Evolutionary conservation across 1,284 basidiomycete genomes (phyloP), one percentile per base, ranked within the genome.

Genomic region (Stygiomarasmius scandens): DNA sequence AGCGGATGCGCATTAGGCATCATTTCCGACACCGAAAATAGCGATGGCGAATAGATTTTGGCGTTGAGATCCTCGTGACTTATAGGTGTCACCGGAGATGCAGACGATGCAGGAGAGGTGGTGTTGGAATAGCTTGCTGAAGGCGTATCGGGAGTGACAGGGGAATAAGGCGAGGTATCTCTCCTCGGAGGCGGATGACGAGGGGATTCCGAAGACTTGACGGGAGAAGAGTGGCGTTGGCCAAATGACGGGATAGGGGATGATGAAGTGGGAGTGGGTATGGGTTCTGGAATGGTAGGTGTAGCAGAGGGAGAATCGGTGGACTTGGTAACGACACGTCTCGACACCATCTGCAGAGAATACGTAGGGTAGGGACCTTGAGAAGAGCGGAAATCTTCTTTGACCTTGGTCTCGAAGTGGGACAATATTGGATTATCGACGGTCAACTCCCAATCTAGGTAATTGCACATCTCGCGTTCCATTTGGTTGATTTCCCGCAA

Each of bases 401-500:
- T 77, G 0, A 93, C 82, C 69, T 80, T 81, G 0, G 65, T 67
- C 64, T 90, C 84, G 67, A 93, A 93, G 46, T 81, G 84, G 10
- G 69, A 66, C 2, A 95, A 77, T 2, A 89, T 87, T 0, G 77
- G 71, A 0, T 86, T 84, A 54, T 89, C 86, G 52, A 93, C 88
- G 53, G 89, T 90, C 10, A 96, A 80, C 69, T 94, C 89, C 93
- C 94, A 96, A 68, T 95, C 93, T 29, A 96, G 77, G 69, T 96
- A 96, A 25, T 84, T 88, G 69, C 93, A 95, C 89, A 96, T 94
- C 71, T 96, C 93, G 5, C 93, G 75, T 75, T 96, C 93, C 94
- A 96, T 96, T 79, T 96, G 94, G 72, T 97, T 96, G 67, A 96
- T 90, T 79, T 97, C 95, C 44, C 91, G 84, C 2, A 96, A 74